These are phyloP conservation scores for Pestalotiopsis sp. DNA, from an alignment of 2,329 filamentous ascomycete species.

Conservation along the genomic window DNA sequence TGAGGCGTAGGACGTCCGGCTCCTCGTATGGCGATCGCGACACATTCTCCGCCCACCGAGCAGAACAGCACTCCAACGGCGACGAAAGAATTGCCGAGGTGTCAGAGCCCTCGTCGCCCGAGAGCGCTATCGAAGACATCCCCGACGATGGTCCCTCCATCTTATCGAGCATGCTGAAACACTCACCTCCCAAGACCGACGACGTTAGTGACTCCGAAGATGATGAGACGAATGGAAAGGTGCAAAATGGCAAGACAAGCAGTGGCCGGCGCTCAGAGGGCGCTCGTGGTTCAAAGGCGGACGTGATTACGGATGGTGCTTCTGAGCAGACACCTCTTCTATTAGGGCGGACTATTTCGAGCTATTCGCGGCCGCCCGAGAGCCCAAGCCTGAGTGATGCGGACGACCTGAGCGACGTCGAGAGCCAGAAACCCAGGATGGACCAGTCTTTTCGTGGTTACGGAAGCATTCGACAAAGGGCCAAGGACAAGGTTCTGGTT, in stretches of 20 bases:
- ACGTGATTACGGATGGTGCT: slow-evolving; percentile 15
- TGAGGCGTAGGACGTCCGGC: slow-evolving; percentile 41
- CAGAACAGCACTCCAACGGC: slow-evolving; percentile 29
- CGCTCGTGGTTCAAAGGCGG: background rate
- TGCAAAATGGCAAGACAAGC: background rate
- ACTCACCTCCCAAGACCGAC: slow-evolving; percentile 42
- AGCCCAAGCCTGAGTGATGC: slow-evolving; percentile 25
- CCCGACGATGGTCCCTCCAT: slow-evolving; percentile 31
- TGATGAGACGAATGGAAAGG: background rate
- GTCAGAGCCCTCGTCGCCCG: slow-evolving; percentile 30
- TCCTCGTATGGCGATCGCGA: slow-evolving; percentile 33
- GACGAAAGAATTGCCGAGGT: slow-evolving; percentile 31
- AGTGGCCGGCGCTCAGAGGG: background rate
- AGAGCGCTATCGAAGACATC: slow-evolving; percentile 19
- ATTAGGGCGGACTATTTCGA: slow-evolving; percentile 36
- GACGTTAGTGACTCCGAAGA: slow-evolving; percentile 16
- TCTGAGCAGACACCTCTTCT: slow-evolving; percentile 51
- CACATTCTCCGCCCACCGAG: slow-evolving; percentile 18
- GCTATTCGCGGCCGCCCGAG: slow-evolving; percentile 29
- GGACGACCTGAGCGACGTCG: slow-evolving; percentile 45
- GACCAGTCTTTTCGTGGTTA: slow-evolving; percentile 20
- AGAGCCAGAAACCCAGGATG: slow-evolving; percentile 48
- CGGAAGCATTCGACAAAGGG: slow-evolving; percentile 29
- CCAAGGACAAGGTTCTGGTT: slow-evolving; percentile 23
- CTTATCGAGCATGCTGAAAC: slow-evolving; percentile 52